phyloP scores from a whole-genome alignment of 2,329 filamentous ascomycete genomes.

The Aschersonia sp. region DNA sequence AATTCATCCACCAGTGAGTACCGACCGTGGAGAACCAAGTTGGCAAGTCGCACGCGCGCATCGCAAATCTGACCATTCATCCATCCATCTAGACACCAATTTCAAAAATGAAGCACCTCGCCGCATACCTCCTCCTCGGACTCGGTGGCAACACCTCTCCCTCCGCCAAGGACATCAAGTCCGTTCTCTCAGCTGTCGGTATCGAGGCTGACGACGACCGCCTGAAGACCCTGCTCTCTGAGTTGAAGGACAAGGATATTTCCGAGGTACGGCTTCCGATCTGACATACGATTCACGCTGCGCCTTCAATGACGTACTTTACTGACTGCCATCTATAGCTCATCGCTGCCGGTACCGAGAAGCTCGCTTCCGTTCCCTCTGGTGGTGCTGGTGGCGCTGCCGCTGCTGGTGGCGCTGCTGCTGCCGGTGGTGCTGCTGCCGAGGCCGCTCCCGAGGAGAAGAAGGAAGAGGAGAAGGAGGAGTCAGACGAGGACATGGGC shows the following conservation, averaged over 20 bases:
- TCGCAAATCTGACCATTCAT: not conserved
- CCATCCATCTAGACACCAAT: slow-evolving; percentile 15
- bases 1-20: not conserved
- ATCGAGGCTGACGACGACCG: slow-evolving; percentile 87
- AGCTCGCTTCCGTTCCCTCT: slow-evolving; percentile 95
- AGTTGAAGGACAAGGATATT: slow-evolving; percentile 88
- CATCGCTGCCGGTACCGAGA: slow-evolving; percentile 75
- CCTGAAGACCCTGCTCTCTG: slow-evolving; percentile 70
- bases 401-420: slow-evolving; percentile 52
- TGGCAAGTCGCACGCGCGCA: too few species aligned
- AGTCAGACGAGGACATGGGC: slow-evolving; percentile 64
- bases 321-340: slow-evolving; percentile 40
- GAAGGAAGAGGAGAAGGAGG: slow-evolving; percentile 73
- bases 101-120: slow-evolving; percentile 97
- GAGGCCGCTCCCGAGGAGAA: slow-evolving; percentile 39
- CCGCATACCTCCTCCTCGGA: slow-evolving; percentile 93
- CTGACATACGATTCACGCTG: not conserved
- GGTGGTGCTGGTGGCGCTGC: slow-evolving; percentile 67
- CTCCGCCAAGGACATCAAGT: slow-evolving; percentile 73
- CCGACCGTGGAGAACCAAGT: too few species aligned
- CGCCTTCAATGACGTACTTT: not conserved
- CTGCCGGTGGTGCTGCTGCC: slow-evolving; percentile 49
- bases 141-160: slow-evolving; percentile 87
- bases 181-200: slow-evolving; percentile 82
- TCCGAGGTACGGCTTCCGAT: slow-evolving; percentile 53